Evolutionary conservation across 2,329 filamentous ascomycete genomes (phyloP), one percentile per base, ranked within the genome.

Genomic region (Sclerotinia trifoliorum): DNA sequence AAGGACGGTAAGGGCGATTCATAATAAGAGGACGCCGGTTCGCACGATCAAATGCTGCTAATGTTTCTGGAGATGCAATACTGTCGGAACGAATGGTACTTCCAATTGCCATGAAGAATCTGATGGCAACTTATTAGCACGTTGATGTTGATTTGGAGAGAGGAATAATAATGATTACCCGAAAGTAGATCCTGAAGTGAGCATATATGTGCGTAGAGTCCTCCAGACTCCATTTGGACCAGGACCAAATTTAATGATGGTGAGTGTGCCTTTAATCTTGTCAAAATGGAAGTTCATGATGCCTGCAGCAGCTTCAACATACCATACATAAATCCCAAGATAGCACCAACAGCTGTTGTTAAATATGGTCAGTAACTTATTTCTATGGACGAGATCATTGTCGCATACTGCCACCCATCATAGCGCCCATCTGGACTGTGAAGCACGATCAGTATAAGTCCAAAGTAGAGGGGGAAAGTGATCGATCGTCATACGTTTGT

Each of bases 301-400:
- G 3, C n/a, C 60, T 26, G n/a, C 15, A 26, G 29, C 29, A 51
- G 46, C 29, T 51, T 49, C 61, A 67, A 75, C 83, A 63, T 83
- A 96, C 94, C 95, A 75, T 95, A 97, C 76, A 99, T 96, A 83
- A 99, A 98, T 72, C 95, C 95, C 81, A 99, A 97, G 78, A 97
- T 97, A 65, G 92, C 84, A 71, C 95, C 95, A 71, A 99, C 95
- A 80, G 93, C 95, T 98, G 75, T 19, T 70, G 4, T 66, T 17
- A 35, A 24, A n/a, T 32, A 32, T 73, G 51, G 65, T 51, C 57
- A 70, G 42, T 49, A 32, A 39, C 4, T 44, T 58, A 32, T 29
- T 11, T 24, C 32, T 35, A 26, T 13, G 11, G 29, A n/a, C 15
- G 5, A 52, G 48, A 46, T 39, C 21, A 52, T 54, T 68, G 55